Evolutionary conservation across 2,329 filamentous ascomycete species (phyloP), one percentile per base, ranked within the genome.

Genomic region (Fusarium irregulare): DNA sequence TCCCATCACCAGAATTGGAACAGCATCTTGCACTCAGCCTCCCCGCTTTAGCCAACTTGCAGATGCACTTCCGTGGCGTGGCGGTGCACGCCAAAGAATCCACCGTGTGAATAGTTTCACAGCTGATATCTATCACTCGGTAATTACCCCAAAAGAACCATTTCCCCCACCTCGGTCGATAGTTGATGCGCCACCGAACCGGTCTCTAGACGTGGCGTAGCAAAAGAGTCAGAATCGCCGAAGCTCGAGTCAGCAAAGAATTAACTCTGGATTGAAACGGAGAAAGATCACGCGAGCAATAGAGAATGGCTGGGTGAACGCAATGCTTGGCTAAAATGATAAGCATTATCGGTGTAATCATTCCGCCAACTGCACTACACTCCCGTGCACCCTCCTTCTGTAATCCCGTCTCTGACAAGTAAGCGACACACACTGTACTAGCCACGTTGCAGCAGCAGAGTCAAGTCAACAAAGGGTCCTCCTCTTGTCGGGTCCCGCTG

Each of bases 31-130:
- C 23, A 34, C 20, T 42, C 18, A 27, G 32, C 46, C 41, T 42
- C 45, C 4, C 12, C 21, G 34, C 27, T 11, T 54, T 48, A 55
- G 12, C 34, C 49, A 46, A 27, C 46, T 21, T 21, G 41, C 16
- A 28, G 40, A 18, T 51, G 53, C 40, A 60, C 21, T 46, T 18
- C 32, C 30, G 63, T 61, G 63, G 63, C 63, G 48, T 66, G 63
- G 63, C 63, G 48, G 55, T 66, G 63, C 55, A 49, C 25, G 27
- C 40, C 32, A 25, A 27, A n/a, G n/a, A 16, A 18, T 20, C 20
- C 30, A 45, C 40, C 12, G 44, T 64, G 60, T 23, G 18, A 58
- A 58, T 50, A 63, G 28, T 34, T 49, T 49, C 37, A 37, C 18
- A 56, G 34, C 58, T 40, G 23, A 44, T 27, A 27, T 27, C 41